Base-by-base conservation (phyloP, 2,329 filamentous ascomycete species). In the Pyrenophora graminea region DNA sequence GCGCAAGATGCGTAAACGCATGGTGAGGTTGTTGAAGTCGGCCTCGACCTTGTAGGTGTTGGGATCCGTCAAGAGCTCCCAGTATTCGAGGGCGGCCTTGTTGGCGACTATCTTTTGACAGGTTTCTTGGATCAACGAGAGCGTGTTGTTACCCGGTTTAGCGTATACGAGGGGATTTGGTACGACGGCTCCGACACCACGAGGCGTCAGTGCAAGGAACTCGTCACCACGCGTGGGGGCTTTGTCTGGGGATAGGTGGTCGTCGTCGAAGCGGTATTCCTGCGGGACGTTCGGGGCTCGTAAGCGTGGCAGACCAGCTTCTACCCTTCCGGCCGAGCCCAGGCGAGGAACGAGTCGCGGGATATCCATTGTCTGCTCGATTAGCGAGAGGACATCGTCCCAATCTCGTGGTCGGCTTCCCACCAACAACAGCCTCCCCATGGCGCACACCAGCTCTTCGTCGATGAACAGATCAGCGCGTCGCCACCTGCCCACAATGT, bases 341-440 rank as follows among this genome's bases (percentile, higher is more conserved):
- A 77, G 43, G 39, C 67, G 70, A 59, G 72, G 64, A 59, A 79
- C 61, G 71, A 78, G 59, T 77, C 84, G 82, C 30, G 87, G 84
- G 36, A 96, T 82, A 39, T 84, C 82, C 85, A 93, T 92, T 1
- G 91, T 89, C 73, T 96, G 87, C 59, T 91, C 82, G n/a, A 95
- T 74, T 17, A 97, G 77, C 33, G 83, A 83, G 18, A 96, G 80
- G 2, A 96, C 78, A 62, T 90, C 84, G 55, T 88, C 84, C 71
- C 82, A 86, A 61, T 94, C 86, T 42, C 79, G 73, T 15, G 82
- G 77, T 9, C 80, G 74, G 31, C 73, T 76, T 13, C 88, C 85
- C 42, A 87, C 76, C 18, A 91, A 75, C n/a, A 97, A 78, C 3
- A 96, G 62, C 31, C 86, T 81, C 5, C 87, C 91, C 89, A 97